Conservation (phyloP, 371 early-diverging fungal species). For the Mortierella sp. region DNA sequence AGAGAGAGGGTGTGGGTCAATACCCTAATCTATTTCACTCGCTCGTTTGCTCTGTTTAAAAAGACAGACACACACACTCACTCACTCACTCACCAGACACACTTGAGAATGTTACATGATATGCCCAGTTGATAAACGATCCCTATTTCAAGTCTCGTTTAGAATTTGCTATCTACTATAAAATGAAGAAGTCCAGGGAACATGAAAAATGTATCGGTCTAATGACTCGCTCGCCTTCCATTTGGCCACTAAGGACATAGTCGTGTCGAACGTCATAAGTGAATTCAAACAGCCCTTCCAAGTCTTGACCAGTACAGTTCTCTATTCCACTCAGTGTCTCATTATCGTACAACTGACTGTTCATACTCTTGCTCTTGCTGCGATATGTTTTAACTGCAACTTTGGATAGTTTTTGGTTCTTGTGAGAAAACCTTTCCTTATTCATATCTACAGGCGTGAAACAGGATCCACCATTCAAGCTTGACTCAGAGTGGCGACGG, state of each 20-base stretch:
- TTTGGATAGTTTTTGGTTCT: not conserved
- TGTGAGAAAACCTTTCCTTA: too few relatives aligned
- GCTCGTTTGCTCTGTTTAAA: too few relatives aligned
- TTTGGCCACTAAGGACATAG: slow-evolving; percentile 25
- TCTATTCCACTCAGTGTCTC: not conserved
- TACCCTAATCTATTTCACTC: too few relatives aligned
- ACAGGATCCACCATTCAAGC: not conserved
- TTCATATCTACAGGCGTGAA: too few relatives aligned
- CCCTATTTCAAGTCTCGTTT: not conserved
- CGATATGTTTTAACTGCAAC: not conserved
- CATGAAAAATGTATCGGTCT: slow-evolving; percentile 42
- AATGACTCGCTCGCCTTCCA: slow-evolving; percentile 44
- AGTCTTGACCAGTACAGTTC: too few relatives aligned
- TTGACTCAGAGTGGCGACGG: not conserved
- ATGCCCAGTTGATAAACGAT: too few relatives aligned
- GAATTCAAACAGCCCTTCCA: slow-evolving; percentile 30
- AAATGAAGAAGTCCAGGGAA: slow-evolving; percentile 29
- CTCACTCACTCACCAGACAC: too few relatives aligned
- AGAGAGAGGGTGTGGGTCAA: too few relatives aligned
- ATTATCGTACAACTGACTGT: not conserved
- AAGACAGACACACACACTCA: too few relatives aligned
- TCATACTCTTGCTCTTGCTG: not conserved
- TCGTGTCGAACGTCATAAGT: slow-evolving; percentile 39
- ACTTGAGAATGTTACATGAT: too few relatives aligned
- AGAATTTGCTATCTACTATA: not conserved